Percentiles rank a stretch among this genome's conserved stretches.
Conservation (phyloP, 306 rosid species). For the Cercis canadensis region DNA sequence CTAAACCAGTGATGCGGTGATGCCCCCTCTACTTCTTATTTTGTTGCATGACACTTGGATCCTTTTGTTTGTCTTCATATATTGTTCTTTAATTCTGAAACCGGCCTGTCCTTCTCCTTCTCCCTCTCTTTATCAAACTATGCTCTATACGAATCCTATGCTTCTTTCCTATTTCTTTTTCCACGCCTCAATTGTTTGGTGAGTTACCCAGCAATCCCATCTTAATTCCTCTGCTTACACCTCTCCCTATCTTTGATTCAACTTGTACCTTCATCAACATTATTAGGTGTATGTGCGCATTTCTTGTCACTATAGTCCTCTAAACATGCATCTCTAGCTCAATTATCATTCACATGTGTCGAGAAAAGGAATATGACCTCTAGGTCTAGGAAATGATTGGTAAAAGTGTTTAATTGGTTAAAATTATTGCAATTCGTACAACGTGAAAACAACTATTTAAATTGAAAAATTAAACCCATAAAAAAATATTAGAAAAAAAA, state of each 20-base stretch:
- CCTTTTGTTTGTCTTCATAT: conserved; percentile 43
- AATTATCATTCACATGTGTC: too few relatives aligned
- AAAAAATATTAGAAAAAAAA: too few relatives aligned
- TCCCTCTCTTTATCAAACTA: conserved; percentile 34
- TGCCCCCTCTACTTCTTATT: conserved; percentile 14
- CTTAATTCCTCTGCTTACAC: too few relatives aligned
- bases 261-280: not conserved
- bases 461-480: too few relatives aligned
- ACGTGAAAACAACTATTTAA: too few relatives aligned
- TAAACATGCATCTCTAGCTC: too few relatives aligned
- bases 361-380: too few relatives aligned
- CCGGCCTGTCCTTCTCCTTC: not conserved
- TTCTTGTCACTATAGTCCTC: too few relatives aligned
- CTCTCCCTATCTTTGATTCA: not conserved
- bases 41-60: conserved; percentile 45
- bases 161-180: conserved; percentile 32
- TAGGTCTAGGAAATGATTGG: too few relatives aligned
- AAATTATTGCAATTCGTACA: too few relatives aligned
- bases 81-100: conserved; percentile 28
- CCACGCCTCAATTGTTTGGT: conserved; percentile 25
- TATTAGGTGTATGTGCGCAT: conserved; percentile 12
- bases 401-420: too few relatives aligned
- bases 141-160: conserved; percentile 49
- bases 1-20: too few relatives aligned
- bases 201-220: conserved; percentile 29